Conservation (phyloP, 1,284 basidiomycete genomes). For the Austroboletus novae-zelandiae region DNA sequence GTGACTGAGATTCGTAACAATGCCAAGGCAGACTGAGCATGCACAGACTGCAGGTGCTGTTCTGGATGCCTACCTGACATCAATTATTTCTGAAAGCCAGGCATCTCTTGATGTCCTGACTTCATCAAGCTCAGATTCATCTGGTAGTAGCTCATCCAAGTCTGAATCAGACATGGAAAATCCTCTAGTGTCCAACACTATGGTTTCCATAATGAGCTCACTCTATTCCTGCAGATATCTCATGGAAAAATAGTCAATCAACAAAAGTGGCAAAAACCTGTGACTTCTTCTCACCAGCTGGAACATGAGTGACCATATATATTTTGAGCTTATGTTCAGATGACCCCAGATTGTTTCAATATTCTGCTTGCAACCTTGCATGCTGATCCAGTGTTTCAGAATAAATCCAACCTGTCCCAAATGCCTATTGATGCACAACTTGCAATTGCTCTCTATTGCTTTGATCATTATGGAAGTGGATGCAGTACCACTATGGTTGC, state of each 20-base stretch:
- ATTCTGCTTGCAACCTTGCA: constrained; percentile 7
- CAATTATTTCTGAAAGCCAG: no score
- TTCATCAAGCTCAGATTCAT: no score
- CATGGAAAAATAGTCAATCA: neutral
- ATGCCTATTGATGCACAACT: constrained; percentile 32
- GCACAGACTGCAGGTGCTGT: no score
- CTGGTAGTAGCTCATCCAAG: no score
- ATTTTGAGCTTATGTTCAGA: constrained; percentile 8
- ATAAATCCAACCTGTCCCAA: constrained; percentile 28
- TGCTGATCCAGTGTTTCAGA: constrained; percentile 29
- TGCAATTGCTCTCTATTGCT: constrained; percentile 32
- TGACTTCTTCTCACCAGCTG: neutral
- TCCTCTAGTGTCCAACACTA: no score
- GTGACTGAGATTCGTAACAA: no score
- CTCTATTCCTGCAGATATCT: neutral
- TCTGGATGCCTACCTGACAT: no score
- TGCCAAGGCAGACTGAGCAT: no score
- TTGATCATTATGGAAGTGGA: constrained; percentile 37
- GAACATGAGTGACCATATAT: constrained; percentile 4
- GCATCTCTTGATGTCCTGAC: no score
- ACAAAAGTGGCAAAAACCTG: neutral
- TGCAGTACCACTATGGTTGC: constrained; percentile 20
- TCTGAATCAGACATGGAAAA: no score
- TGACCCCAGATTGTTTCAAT: constrained; percentile 14
- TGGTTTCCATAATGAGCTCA: no score